phyloP scores from a whole-genome alignment of 352 stramenopile species.

The Phytophthora europaea region DNA sequence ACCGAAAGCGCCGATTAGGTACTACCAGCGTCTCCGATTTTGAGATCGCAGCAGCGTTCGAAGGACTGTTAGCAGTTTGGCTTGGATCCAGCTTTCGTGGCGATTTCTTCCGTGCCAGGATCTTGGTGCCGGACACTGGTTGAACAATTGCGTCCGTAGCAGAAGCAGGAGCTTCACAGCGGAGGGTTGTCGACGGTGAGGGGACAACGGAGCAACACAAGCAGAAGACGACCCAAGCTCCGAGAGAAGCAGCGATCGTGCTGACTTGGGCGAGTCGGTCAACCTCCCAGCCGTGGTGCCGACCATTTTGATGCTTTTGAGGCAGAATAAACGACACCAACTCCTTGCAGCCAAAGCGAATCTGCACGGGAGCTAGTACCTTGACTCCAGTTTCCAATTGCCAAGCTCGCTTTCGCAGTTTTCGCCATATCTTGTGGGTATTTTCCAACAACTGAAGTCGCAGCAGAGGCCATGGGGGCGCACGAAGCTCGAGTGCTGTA shows the following conservation, averaged over 20 bases:
- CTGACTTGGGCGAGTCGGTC: slow-evolving; percentile 47
- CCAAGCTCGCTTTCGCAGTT: slow-evolving; percentile 51
- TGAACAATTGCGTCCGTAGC: not conserved
- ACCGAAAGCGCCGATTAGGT: not conserved
- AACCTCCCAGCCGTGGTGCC: slow-evolving; percentile 16
- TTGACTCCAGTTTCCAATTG: slow-evolving; percentile 39
- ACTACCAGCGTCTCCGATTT: not conserved
- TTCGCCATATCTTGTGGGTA: slow-evolving; percentile 39
- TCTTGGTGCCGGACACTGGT: not conserved
- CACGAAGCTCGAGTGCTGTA: slow-evolving; percentile 34
- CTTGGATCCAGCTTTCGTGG: not conserved
- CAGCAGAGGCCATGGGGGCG: slow-evolving; percentile 59
- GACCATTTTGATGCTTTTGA: not conserved
- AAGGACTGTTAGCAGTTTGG: not conserved
- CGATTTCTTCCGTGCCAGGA: not conserved
- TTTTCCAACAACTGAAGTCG: slow-evolving; percentile 60
- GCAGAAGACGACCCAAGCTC: slow-evolving; percentile 54
- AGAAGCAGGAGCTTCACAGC: not conserved
- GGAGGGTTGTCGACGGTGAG: not conserved
- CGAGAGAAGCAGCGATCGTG: slow-evolving; percentile 58
- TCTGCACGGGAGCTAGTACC: slow-evolving; percentile 39
- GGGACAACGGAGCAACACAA: slow-evolving; percentile 35
- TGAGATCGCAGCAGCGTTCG: not conserved
- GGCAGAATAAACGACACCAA: slow-evolving; percentile 33
- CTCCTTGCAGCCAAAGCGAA: slow-evolving; percentile 49